phyloP scores from a whole-genome alignment of 208 protist genomes.

The Blastocrithidia nonstop region DNA sequence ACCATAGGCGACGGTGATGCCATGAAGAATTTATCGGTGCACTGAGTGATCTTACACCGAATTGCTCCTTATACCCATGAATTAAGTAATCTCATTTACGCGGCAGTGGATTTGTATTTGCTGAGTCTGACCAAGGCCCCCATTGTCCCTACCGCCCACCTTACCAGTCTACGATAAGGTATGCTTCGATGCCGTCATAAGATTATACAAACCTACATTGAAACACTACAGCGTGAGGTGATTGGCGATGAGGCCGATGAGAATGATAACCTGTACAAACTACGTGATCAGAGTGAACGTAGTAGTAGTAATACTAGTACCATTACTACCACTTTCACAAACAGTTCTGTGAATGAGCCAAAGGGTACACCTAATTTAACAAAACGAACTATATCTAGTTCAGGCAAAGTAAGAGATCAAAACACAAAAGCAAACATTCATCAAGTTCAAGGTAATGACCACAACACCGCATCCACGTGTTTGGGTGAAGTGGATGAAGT shows the following conservation, averaged over 20 bases:
- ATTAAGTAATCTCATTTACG: conserved; percentile 52
- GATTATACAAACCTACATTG: conserved; percentile 52
- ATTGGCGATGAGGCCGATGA: not conserved
- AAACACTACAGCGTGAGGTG: conserved; percentile 55
- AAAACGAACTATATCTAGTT: too few relatives aligned
- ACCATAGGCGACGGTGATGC: conserved; percentile 10
- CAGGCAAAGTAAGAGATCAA: too few relatives aligned
- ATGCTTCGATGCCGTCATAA: conserved; percentile 46
- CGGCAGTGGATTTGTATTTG: conserved; percentile 59
- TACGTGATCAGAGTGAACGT: too few relatives aligned
- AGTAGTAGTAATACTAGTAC: too few relatives aligned
- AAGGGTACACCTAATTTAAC: too few relatives aligned
- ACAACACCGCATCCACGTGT: too few relatives aligned
- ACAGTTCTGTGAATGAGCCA: too few relatives aligned
- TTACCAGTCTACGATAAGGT: conserved; percentile 47
- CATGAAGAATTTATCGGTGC: conserved; percentile 36
- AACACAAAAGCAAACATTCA: too few relatives aligned
- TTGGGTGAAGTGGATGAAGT: too few relatives aligned
- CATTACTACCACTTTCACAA: too few relatives aligned
- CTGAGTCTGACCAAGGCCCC: conserved; percentile 41
- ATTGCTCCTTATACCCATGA: conserved; percentile 47
- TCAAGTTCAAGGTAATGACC: too few relatives aligned
- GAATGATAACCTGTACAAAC: conserved; percentile 4
- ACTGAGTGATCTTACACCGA: conserved; percentile 74
- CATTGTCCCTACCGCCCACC: conserved; percentile 51